Percentiles rank a stretch among this genome's conserved stretches.
Evolutionary conservation across 345 rosid genomes (phyloP).

Genomic region (Brassica carinata): DNA sequence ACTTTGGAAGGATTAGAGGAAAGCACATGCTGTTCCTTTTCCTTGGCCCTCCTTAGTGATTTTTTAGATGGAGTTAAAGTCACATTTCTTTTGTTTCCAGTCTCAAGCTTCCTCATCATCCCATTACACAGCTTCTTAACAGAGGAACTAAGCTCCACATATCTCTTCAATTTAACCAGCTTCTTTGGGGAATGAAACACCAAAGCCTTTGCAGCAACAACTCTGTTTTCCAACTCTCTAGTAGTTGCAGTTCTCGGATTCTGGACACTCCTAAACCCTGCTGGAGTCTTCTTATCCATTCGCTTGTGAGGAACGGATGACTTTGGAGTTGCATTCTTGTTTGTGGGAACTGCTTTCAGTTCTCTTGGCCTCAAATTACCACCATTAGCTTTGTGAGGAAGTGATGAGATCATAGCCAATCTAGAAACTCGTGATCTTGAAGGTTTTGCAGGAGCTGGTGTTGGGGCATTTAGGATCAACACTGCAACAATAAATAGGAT

Average conservation of each 20-base stretch:
- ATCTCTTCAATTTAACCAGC: constrained; percentile 51
- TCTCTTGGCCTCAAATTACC: constrained; percentile 25
- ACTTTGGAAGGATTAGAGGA: constrained; percentile 4
- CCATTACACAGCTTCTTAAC: constrained; percentile 55
- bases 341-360: constrained; percentile 41
- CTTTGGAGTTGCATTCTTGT: constrained; percentile 49
- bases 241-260: constrained; percentile 46
- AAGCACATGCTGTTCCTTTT: constrained; percentile 18
- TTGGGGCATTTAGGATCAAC: constrained; percentile 61
- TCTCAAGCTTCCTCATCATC: constrained; percentile 69
- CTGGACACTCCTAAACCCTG: constrained; percentile 61
- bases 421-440: constrained; percentile 63
- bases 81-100: constrained; percentile 46
- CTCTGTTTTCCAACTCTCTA: constrained; percentile 46
- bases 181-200: constrained; percentile 84
- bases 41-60: constrained; percentile 45
- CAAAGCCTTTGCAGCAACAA: constrained; percentile 58
- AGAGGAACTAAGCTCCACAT: constrained; percentile 53
- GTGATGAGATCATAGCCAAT: constrained; percentile 55
- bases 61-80: constrained; percentile 48
- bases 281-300: constrained; percentile 50
- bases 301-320: constrained; percentile 32
- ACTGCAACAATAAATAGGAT: constrained; percentile 27
- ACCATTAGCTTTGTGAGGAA: constrained; percentile 52
- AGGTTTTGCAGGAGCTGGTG: constrained; percentile 81